Base-by-base conservation (phyloP, 345 rosid genomes). In the Pseudoturritis turrita region DNA sequence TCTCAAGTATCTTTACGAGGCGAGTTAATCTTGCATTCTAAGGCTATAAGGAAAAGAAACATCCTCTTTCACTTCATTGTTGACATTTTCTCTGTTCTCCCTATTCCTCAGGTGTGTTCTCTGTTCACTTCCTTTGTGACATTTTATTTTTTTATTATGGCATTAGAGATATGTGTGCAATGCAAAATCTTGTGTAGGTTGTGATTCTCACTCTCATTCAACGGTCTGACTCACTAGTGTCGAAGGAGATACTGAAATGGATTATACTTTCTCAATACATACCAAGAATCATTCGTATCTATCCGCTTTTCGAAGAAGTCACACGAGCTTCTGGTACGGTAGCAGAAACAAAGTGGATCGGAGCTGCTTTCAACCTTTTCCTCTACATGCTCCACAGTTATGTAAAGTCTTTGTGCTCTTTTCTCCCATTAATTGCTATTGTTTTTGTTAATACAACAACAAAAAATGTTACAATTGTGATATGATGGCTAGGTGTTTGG, bases 91-190 rank as follows among this genome's bases (percentile, higher is more conserved):
- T 62, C 74, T n/a, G 26, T 78, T 72, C 78, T 78, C 28, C 78
- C 81, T n/a, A 57, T 78, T 37, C 81, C 78, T 25, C 81, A 78
- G 74, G 78, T 73, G 2, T 29, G 33, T 25, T 29, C 33, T n/a
- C n/a, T 3, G 33, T 41, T 72, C 49, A 0, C 68, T 61, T 64
- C 18, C 9, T 43, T 58, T 29, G 33, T 29, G 7, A 6, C 33
- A 29, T 44, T n/a, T n/a, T n/a, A n/a, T n/a, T n/a, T n/a, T n/a
- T n/a, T n/a, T n/a, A n/a, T 28, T 41, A 12, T 45, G 11, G 41
- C 14, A 7, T 11, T 17, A 7, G 22, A 44, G 39, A 15, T n/a
- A 12, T n/a, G n/a, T n/a, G n/a, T n/a, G n/a, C n/a, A n/a, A n/a
- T n/a, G n/a, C n/a, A n/a, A n/a, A 10, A 22, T 86, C 83, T 54